Evolutionary conservation across 345 rosid genomes (phyloP).

Genomic region (Camelina neglecta): DNA sequence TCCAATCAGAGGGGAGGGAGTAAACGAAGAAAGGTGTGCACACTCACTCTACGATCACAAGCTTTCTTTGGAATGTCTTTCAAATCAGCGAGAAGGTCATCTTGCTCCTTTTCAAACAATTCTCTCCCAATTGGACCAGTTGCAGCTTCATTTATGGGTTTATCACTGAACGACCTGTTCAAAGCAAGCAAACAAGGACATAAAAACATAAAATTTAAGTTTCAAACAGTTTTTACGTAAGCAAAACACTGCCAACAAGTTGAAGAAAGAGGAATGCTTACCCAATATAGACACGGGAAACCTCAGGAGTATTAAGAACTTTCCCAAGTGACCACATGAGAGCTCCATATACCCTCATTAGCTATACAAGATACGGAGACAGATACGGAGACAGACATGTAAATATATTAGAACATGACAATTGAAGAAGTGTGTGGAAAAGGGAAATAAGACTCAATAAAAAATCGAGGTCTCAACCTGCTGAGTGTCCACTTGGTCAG

Average conservation of each 20-base stretch:
- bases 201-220: conserved; percentile 26
- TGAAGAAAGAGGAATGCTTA: conserved; percentile 38
- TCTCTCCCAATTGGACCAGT: conserved; percentile 92
- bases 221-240: conserved; percentile 5
- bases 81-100: conserved; percentile 83
- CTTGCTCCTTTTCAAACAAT: conserved; percentile 94
- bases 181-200: conserved; percentile 18
- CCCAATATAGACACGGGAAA: conserved; percentile 94
- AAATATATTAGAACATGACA: conserved; percentile 10
- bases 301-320: conserved; percentile 96
- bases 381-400: conserved; percentile 10
- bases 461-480: conserved; percentile 53
- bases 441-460: conserved; percentile 9
- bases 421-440: not conserved
- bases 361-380: conserved; percentile 59
- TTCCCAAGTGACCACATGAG: conserved; percentile 98
- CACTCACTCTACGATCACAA: conserved; percentile 94
- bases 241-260: conserved; percentile 16
- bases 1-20: not conserved
- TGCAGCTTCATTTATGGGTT: conserved; percentile 75
- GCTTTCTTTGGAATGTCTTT: conserved; percentile 97
- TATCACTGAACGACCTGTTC: conserved; percentile 91
- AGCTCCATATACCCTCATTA: conserved; percentile 99
- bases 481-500: conserved; percentile 95
- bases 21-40: conserved; percentile 26